Percentiles rank a stretch among this genome's conserved stretches.
phyloP scores from a whole-genome alignment of 345 rosid species.

The Brassica carinata region DNA sequence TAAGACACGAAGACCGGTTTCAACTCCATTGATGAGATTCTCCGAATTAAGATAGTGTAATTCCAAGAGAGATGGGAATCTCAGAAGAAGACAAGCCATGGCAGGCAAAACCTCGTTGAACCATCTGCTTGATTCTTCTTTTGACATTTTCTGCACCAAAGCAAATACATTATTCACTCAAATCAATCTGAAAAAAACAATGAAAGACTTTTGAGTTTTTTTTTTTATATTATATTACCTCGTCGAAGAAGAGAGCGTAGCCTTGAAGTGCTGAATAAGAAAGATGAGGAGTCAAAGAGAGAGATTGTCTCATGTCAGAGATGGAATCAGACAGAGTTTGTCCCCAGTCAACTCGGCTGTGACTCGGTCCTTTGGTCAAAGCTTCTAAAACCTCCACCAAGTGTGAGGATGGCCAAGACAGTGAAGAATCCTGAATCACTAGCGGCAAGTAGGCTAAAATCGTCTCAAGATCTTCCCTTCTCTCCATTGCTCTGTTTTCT shows the following conservation, averaged over 20 bases:
- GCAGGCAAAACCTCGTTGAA: conserved; percentile 61
- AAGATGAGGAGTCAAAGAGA: conserved; percentile 46
- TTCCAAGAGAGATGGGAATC: conserved; percentile 69
- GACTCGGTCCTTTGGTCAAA: conserved; percentile 60
- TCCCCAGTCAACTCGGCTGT: conserved; percentile 62
- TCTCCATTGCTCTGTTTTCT: conserved; percentile 46
- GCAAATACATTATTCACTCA: background rate
- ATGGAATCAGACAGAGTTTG: conserved; percentile 53
- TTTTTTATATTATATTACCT: conserved; percentile 33
- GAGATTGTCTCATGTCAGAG: conserved; percentile 52
- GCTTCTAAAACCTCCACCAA: conserved; percentile 56
- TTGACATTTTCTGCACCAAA: conserved; percentile 24
- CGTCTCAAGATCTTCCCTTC: conserved; percentile 56
- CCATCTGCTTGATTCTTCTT: conserved; percentile 60
- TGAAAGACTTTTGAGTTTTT: background rate
- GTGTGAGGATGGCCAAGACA: conserved; percentile 63
- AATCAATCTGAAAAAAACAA: background rate
- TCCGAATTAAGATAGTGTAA: conserved; percentile 59
- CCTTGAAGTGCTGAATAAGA: conserved; percentile 50
- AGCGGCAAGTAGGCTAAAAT: conserved; percentile 58
- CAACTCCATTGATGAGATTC: conserved; percentile 33
- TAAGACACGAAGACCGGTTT: conserved; percentile 59
- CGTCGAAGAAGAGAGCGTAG: conserved; percentile 69
- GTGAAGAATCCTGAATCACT: conserved; percentile 43
- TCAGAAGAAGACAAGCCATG: conserved; percentile 63